Conservation (phyloP, 1,284 basidiomycete genomes). For the Leccinum ponderosum region DNA sequence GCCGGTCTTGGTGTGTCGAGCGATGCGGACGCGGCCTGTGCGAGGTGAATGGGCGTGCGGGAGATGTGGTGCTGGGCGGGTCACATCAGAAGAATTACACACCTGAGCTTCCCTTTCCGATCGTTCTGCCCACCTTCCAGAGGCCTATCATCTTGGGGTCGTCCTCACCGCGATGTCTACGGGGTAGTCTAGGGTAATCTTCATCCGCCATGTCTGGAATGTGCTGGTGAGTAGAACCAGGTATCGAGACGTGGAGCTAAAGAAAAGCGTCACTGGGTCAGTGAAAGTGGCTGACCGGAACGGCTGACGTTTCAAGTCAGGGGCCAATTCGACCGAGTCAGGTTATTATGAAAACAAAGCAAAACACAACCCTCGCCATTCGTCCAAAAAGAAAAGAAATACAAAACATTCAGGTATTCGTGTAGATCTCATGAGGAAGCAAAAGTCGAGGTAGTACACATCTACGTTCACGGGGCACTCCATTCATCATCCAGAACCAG, state of each 20-base stretch:
- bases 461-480: slow-evolving; percentile 7
- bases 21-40: slow-evolving; percentile 89
- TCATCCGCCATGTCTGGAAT: slow-evolving; percentile 28
- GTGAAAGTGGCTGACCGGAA: slow-evolving; percentile 18
- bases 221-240: background rate
- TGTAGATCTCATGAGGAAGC: slow-evolving; percentile 21
- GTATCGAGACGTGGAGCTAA: background rate
- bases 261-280: background rate
- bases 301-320: slow-evolving; percentile 18
- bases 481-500: slow-evolving; percentile 38
- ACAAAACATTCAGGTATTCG: slow-evolving; percentile 10
- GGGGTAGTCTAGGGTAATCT: slow-evolving; percentile 31
- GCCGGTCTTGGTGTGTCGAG: slow-evolving; percentile 84
- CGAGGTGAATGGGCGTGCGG: background rate
- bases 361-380: background rate
- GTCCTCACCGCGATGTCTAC: slow-evolving; percentile 38
- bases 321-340: slow-evolving; percentile 17
- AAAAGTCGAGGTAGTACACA: slow-evolving; percentile 6
- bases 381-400: background rate
- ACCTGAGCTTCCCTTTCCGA: slow-evolving; percentile 93
- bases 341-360: slow-evolving; percentile 1
- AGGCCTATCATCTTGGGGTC: slow-evolving; percentile 85
- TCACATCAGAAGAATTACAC: background rate
- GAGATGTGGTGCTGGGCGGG: background rate
- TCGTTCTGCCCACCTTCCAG: slow-evolving; percentile 92